phyloP scores from a whole-genome alignment of 2,329 filamentous ascomycete species.

The Talaromyces sp. region DNA sequence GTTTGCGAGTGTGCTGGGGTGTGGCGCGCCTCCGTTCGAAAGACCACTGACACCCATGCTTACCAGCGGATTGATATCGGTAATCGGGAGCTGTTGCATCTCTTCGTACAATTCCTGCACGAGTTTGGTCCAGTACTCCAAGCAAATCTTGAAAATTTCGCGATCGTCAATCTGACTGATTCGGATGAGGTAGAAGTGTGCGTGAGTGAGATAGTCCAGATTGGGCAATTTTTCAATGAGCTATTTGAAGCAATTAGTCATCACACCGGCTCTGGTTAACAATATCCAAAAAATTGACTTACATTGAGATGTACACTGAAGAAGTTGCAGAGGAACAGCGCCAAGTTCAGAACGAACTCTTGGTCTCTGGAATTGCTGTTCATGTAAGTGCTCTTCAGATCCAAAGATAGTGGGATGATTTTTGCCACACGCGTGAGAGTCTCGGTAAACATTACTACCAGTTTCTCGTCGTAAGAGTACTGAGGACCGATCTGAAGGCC shows the following conservation, averaged over 20 bases:
- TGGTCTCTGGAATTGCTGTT: constrained; percentile 91
- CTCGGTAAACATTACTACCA: constrained; percentile 98
- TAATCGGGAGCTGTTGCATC: constrained; percentile 94
- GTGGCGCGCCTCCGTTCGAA: constrained; percentile 77
- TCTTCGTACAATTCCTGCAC: constrained; percentile 98
- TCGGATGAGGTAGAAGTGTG: constrained; percentile 95
- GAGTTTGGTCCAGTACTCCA: constrained; percentile 98
- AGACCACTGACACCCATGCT: constrained; percentile 70
- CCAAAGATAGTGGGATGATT: constrained; percentile 86
- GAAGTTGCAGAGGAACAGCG: constrained; percentile 94
- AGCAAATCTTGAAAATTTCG: constrained; percentile 98
- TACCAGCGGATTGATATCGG: constrained; percentile 85
- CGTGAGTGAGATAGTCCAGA: constrained; percentile 89
- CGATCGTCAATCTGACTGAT: constrained; percentile 98
- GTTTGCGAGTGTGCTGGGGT: constrained; percentile 79
- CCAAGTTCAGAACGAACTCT: constrained; percentile 95
- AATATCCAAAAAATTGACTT: constrained; percentile 28
- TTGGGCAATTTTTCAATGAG: constrained; percentile 96
- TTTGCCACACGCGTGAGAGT: constrained; percentile 88
- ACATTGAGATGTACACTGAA: constrained; percentile 89
- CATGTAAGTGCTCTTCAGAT: constrained; percentile 87
- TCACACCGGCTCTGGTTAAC: neutral
- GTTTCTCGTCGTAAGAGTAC: constrained; percentile 85
- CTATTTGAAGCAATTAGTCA: constrained; percentile 43
- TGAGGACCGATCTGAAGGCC: constrained; percentile 78